Evolutionary conservation across 148 eudicot genomes (phyloP), one percentile per base, ranked within the genome.

Genomic region (Fagopyrum homotropicum): DNA sequence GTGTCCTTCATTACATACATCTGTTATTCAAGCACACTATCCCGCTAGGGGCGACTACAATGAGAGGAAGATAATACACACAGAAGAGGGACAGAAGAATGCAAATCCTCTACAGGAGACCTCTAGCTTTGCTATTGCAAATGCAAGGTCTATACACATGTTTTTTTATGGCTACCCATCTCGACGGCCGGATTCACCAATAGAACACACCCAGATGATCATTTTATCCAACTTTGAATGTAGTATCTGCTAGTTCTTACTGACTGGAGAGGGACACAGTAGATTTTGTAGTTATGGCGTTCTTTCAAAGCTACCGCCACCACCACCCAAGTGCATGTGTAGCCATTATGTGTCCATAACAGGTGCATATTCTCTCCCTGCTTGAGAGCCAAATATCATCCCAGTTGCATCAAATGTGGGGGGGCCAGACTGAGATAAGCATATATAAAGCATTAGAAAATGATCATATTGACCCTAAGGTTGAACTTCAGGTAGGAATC

Each of bases 301-400:
- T 85, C 89, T 85, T 60, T 83, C 90, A 72, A 84, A 91, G 80
- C 80, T 80, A 77, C 72, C 22, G 11, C 73, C 73, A 1, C 52
- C 45, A 30, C 85, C 84, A 26, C 98, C 91, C 59, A 88, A 76
- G 78, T 93, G 97, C 93, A 93, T 93, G 80, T 88, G 95, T 61
- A 93, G 90, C 98, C 98, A 93, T 61, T 93, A 96, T 3, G 87
- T 87, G 91, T 15, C 88, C 59, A 76, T 85, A 44, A 44, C 88
- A 77, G 85, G 87, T 68, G 80, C 77, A 60, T 85, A 86, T 78
- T 89, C 98, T 79, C 91, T 84, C 74, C 88, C 81, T 63, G 87
- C 85, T 82, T 89, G 93, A 40, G 90, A 59, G 40, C 85, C 86
- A 69, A 79, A 87, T 70, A 89, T 73, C 85, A 91, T 83, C 40